Percentiles rank a stretch among this genome's conserved stretches.
Conservation (phyloP, 2,329 filamentous ascomycete genomes). For the Rhynchosporium secalis region DNA sequence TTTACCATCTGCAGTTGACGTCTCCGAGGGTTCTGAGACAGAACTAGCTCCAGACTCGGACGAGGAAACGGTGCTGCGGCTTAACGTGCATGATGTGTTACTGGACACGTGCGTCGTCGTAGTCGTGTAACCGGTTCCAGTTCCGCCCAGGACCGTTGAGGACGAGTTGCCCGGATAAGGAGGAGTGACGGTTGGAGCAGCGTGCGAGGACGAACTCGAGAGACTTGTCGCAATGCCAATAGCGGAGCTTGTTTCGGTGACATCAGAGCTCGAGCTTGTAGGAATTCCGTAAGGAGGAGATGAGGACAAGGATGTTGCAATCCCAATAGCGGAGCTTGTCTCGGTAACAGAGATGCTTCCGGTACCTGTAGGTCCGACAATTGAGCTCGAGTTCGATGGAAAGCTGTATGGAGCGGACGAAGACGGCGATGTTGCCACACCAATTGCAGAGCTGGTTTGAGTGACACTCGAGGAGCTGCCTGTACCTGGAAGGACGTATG, state of each 20-base stretch:
- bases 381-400: constrained; percentile 12
- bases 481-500: constrained; percentile 15
- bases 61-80: not conserved
- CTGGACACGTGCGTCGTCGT: constrained; percentile 9
- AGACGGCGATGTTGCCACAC: not conserved
- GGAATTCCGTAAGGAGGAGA: constrained; percentile 18
- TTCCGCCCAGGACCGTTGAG: constrained; percentile 7
- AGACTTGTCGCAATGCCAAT: not conserved
- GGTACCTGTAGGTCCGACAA: constrained; percentile 14
- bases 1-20: constrained; percentile 18
- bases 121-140: constrained; percentile 2
- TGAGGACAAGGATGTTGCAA: constrained; percentile 7
- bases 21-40: not conserved
- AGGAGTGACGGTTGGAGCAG: not conserved
- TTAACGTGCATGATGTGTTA: constrained; percentile 15
- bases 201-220: constrained; percentile 1
- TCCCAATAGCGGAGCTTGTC: constrained; percentile 19
- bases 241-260: not conserved
- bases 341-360: constrained; percentile 8
- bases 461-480: constrained; percentile 1
- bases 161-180: constrained; percentile 12
- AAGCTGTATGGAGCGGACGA: not conserved
- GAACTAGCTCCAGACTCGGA: not conserved
- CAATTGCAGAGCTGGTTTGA: not conserved
- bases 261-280: constrained; percentile 17